A percentile compares a stretch with the other conserved stretches of the same genome.
Conservation (phyloP, 208 protist genomes). For the Trypanosoma theileri region DNA sequence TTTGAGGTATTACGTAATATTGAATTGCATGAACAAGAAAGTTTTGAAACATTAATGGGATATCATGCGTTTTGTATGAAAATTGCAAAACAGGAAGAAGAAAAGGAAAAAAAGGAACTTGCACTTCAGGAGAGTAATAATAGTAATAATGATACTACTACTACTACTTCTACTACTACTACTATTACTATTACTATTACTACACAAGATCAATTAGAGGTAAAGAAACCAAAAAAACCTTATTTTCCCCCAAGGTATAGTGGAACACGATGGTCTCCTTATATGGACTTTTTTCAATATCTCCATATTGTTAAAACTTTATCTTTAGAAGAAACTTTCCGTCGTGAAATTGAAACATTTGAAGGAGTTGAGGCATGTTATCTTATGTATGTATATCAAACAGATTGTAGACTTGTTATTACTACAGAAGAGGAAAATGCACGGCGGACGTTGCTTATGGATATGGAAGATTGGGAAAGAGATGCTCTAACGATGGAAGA, state of each 20-base stretch:
- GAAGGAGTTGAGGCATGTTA: constrained; percentile 8
- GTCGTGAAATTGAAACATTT: not conserved
- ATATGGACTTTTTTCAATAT: constrained; percentile 21
- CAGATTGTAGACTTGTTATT: not conserved
- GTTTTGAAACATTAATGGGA: constrained; percentile 33
- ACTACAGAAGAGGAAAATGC: not conserved
- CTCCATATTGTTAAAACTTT: constrained; percentile 5
- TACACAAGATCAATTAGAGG: too few species aligned
- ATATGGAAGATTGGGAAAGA: constrained; percentile 8
- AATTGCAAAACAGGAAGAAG: not conserved
- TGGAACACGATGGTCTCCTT: not conserved
- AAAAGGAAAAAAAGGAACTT: not conserved
- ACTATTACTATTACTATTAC: too few species aligned
- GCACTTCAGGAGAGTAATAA: not conserved
- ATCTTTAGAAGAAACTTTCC: constrained; percentile 1
- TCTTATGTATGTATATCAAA: constrained; percentile 13
- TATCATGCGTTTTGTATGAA: constrained; percentile 29
- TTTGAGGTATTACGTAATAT: constrained; percentile 37
- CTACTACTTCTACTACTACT: too few species aligned
- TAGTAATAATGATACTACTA: too few species aligned
- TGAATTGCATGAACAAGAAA: constrained; percentile 38
- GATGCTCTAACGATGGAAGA: not conserved
- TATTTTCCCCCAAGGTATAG: too few species aligned
- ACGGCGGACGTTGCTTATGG: not conserved
- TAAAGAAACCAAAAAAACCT: too few species aligned